phyloP scores from a whole-genome alignment of 495 filamentous ascomycete species.

The Peziza echinospora region DNA sequence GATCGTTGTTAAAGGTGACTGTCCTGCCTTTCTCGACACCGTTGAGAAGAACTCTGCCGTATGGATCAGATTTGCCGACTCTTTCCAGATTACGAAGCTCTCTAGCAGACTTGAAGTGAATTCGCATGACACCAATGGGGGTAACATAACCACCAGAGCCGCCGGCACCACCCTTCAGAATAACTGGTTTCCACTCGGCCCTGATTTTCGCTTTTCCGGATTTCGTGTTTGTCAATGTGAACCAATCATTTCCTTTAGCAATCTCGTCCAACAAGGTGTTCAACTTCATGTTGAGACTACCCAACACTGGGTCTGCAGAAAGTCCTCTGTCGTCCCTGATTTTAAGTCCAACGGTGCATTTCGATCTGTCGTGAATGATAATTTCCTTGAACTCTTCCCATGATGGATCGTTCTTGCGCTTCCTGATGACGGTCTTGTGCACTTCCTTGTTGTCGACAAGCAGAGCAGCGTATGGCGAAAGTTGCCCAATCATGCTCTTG shows the following conservation, averaged over 20 bases:
- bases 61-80: conserved; percentile 92
- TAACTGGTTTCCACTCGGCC: conserved; percentile 86
- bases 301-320: conserved; percentile 59
- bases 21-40: conserved; percentile 76
- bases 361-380: conserved; percentile 78
- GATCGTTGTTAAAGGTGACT: conserved; percentile 87
- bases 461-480: conserved; percentile 76
- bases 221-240: conserved; percentile 61
- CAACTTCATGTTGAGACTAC: conserved; percentile 81
- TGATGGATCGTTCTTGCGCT: conserved; percentile 89
- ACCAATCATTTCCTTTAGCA: conserved; percentile 90
- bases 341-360: conserved; percentile 64
- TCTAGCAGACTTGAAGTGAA: conserved; percentile 70
- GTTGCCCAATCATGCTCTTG: conserved; percentile 69
- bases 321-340: conserved; percentile 91
- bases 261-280: conserved; percentile 81
- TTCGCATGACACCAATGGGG: conserved; percentile 78
- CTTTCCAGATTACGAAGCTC: conserved; percentile 81
- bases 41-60: conserved; percentile 68
- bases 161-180: conserved; percentile 45
- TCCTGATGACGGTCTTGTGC: conserved; percentile 64
- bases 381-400: conserved; percentile 83
- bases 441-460: conserved; percentile 79
- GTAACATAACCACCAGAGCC: conserved; percentile 78
- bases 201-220: conserved; percentile 71